Base-by-base conservation (phyloP, 345 rosid species). In the Anastatica hierochuntica region DNA sequence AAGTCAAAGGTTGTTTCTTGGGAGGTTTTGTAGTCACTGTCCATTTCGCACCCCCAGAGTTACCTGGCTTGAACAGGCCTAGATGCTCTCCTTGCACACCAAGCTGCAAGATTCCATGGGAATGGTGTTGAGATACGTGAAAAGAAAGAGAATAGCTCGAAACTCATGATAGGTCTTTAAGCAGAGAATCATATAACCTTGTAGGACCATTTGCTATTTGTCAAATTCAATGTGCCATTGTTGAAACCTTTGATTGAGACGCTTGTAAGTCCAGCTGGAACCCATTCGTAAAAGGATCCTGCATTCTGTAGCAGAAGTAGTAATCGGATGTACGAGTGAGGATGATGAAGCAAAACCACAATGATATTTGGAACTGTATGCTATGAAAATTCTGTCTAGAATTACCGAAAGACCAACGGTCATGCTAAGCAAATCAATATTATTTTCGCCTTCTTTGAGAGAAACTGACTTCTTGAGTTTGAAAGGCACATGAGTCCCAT, bases 331-430 rank as follows among this genome's bases (percentile, higher is more conserved):
- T 33, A n/a, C 29, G 14, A 52, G 24, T 19, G 1, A 2, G 2
- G 33, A 46, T 36, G 51, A 51, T 10, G 30, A 40, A 0, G 27
- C 37, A 48, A 15, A 39, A 39, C 56, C 19, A 4, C 21, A 30
- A 36, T 43, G 20, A 29, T 43, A 62, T 3, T 8, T 53, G 48
- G 35, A 42, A 51, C 50, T 37, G 0, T 10, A 23, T 7, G 19
- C 14, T 18, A 7, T 0, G 14, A 37, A 53, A 53, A 26, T 33
- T 56, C 54, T 33, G 56, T 37, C 50, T 18, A 47, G 6, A 39
- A 82, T 76, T 66, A 92, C 98, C 70, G 71, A 80, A 46, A 84
- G 69, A 66, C 98, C 98, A 53, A 92, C 95, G 5, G 90, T 79
- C 90, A 88, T 76, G 74, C 95, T 83, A 43, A 92, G 71, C 26